Base-by-base conservation (phyloP, 2,329 filamentous ascomycete species). In the Aureobasidium mangrovei region DNA sequence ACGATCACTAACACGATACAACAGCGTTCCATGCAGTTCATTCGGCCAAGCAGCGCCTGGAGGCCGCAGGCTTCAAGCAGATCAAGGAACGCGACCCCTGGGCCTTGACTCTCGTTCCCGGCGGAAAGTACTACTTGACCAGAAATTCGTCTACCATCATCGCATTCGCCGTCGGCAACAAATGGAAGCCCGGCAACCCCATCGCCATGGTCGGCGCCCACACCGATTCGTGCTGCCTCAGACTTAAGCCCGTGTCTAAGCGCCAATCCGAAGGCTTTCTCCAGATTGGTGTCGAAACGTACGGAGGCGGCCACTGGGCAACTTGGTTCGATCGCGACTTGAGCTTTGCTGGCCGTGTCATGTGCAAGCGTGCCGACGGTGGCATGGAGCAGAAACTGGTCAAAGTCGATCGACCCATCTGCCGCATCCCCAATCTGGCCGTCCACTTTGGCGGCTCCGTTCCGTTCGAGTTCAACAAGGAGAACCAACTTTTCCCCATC, bases 241-340 rank as follows among this genome's bases (percentile, higher is more conserved):
- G 91, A 57, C 77, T 98, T 69, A 98, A 98, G 77, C 93, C 93
- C 9, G 85, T 95, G 40, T 95, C 88, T 66, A 95, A 91, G 73
- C 93, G 91, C 74, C 80, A 81, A 65, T 83, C 81, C 54, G 86
- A 87, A 60, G 91, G 91, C 9, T 98, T 93, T 70, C 73, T 96
- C 59, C 93, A 98, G 72, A 84, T 98, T 55, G 93, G 91, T 52
- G 91, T 96, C 49, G 93, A 98, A 76, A 91, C 89, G 1, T 98
- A 98, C 66, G 93, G 93, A 52, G 93, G 93, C 58, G 93, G 93
- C 54, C 84, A 97, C 65, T 97, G 91, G 91, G 91, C 96, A 71
- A 95, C 88, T 44, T 98, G 83, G 93, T 98, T 98, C 67, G 93
- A 98, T 70, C 84, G 93, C 48, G 93, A 98, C 69, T 75, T 98